phyloP scores from a whole-genome alignment of 768 basidiomycete genomes.

The Termitomyces bulborhizus region DNA sequence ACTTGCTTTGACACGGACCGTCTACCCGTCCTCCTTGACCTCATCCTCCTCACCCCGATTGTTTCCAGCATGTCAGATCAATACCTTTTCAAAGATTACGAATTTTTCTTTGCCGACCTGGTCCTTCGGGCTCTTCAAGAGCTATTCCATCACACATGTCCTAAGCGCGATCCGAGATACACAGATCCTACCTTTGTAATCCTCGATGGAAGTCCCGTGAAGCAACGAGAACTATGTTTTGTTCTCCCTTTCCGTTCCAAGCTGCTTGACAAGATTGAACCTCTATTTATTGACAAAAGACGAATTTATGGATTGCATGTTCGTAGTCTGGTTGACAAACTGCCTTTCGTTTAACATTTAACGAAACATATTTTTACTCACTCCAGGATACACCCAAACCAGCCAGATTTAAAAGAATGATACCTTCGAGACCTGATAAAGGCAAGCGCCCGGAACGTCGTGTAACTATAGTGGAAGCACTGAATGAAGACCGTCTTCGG shows the following conservation, averaged over 20 bases:
- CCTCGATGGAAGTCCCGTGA: neutral
- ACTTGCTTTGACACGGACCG: slow-evolving; percentile 3
- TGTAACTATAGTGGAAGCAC: neutral
- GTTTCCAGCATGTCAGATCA: neutral
- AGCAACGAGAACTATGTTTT: slow-evolving; percentile 5
- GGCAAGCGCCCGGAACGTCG: neutral
- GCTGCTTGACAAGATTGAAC: slow-evolving; percentile 6
- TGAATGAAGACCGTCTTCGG: neutral
- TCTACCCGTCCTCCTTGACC: slow-evolving; percentile 6
- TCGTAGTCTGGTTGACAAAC: neutral
- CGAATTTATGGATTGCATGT: slow-evolving; percentile 1
- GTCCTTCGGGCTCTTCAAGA: slow-evolving; percentile 6
- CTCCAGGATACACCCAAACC: slow-evolving; percentile 1
- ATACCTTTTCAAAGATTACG: slow-evolving; percentile 1
- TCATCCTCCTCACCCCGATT: slow-evolving; percentile 4
- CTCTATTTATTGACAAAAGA: neutral
- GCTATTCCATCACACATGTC: slow-evolving; percentile 3
- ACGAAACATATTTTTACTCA: neutral
- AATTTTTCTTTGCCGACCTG: slow-evolving; percentile 8
- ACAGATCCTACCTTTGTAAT: slow-evolving; percentile 6
- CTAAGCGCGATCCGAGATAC: slow-evolving; percentile 1
- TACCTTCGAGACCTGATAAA: neutral
- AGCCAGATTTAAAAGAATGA: neutral
- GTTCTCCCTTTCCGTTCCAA: slow-evolving; percentile 5
- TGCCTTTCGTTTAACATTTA: too few relatives aligned